Percentiles rank a stretch among this genome's conserved stretches.
phyloP scores from a whole-genome alignment of 495 filamentous ascomycete genomes.

The Hyphodiscus hymeniophilus region DNA sequence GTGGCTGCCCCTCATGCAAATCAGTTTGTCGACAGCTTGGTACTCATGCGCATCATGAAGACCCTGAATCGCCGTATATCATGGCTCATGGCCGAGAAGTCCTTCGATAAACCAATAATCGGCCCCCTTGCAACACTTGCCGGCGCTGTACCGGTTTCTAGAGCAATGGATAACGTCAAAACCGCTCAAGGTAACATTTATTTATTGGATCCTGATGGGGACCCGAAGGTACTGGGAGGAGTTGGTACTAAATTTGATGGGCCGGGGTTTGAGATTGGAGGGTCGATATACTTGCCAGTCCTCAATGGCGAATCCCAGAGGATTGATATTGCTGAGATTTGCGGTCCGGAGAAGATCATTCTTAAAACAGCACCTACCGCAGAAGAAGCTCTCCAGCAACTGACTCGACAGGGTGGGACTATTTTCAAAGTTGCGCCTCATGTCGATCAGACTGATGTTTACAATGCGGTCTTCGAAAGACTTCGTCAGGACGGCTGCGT shows the following conservation, averaged over 20 bases:
- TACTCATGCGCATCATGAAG: slow-evolving; percentile 11
- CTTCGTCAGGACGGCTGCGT: slow-evolving; percentile 79
- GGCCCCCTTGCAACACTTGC: background rate
- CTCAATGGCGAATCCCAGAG: slow-evolving; percentile 69
- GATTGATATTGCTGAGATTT: slow-evolving; percentile 68
- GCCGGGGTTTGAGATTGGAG: slow-evolving; percentile 61
- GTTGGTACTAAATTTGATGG: slow-evolving; percentile 66
- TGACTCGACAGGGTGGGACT: slow-evolving; percentile 69
- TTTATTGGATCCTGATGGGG: slow-evolving; percentile 71
- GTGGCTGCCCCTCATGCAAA: slow-evolving; percentile 99
- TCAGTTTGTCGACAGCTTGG: slow-evolving; percentile 37
- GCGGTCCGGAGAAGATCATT: slow-evolving; percentile 68
- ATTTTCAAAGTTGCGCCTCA: slow-evolving; percentile 84
- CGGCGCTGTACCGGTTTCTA: slow-evolving; percentile 52
- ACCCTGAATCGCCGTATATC: slow-evolving; percentile 12
- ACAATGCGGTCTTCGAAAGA: slow-evolving; percentile 76
- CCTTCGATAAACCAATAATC: slow-evolving; percentile 3
- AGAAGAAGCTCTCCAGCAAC: slow-evolving; percentile 36
- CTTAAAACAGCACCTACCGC: slow-evolving; percentile 77
- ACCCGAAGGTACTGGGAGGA: slow-evolving; percentile 72
- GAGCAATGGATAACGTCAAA: slow-evolving; percentile 82
- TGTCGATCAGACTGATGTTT: slow-evolving; percentile 84
- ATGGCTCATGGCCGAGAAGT: slow-evolving; percentile 14
- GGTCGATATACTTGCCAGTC: slow-evolving; percentile 74
- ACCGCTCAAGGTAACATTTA: slow-evolving; percentile 71